Conservation (phyloP, 306 rosid species). For the barrel medic (Medicago truncatula) region MtrunA17r5.0-ANR NC_053044.1:25231501-25232000, state of each 20-base stretch:
- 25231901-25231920: not conserved
- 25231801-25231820: not conserved
- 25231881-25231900: not conserved
- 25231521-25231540: too few species aligned
- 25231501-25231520: too few species aligned
- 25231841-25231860: not conserved
- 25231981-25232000: not conserved
- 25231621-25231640: too few species aligned
- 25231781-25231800: not conserved
- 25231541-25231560: too few species aligned
- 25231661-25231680: not conserved
- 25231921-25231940: not conserved
- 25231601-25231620: too few species aligned
- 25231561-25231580: too few species aligned
- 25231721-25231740: not conserved
- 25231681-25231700: not conserved
- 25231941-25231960: not conserved
- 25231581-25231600: too few species aligned
- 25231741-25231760: not conserved
- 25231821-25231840: not conserved
- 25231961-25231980: conserved; percentile 1
- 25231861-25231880: not conserved
- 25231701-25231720: not conserved
- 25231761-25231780: conserved; percentile 2
- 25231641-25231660: not conserved